Conservation (phyloP, 2,329 filamentous ascomycete species). For the Geosmithia morbida region DNA sequence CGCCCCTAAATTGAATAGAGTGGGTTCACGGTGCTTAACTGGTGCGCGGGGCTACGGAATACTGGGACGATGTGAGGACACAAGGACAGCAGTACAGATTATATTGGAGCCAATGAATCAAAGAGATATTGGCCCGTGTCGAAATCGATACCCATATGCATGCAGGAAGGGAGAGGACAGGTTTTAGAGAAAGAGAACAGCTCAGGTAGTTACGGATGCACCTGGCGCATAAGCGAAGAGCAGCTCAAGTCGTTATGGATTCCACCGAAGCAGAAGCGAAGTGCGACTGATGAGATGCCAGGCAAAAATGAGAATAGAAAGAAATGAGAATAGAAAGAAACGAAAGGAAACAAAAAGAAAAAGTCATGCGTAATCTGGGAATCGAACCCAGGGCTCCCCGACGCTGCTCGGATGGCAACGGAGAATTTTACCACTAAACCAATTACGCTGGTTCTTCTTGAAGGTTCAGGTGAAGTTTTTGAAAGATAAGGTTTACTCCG, state of each 20-base stretch:
- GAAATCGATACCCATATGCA: too few species aligned
- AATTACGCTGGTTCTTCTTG: neutral
- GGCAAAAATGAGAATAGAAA: neutral
- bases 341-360: neutral
- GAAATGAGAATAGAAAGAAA: too few species aligned
- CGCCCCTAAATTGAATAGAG: neutral
- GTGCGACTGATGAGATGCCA: neutral
- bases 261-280: too few species aligned
- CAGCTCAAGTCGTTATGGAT: too few species aligned
- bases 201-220: too few species aligned
- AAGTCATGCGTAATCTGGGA: neutral
- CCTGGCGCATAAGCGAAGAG: too few species aligned
- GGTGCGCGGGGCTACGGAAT: neutral
- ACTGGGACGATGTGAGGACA: too few species aligned
- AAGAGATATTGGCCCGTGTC: too few species aligned
- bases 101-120: too few species aligned
- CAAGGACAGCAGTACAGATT: too few species aligned
- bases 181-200: too few species aligned
- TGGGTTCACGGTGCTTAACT: neutral
- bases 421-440: neutral
- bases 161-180: too few species aligned
- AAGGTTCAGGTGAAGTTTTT: neutral
- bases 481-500: neutral
- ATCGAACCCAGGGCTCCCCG: neutral
- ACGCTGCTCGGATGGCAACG: neutral